These are phyloP conservation scores for Acanthamoeba divionensis DNA, from an alignment of 208 protist species.

Conservation along the genomic window DNA sequence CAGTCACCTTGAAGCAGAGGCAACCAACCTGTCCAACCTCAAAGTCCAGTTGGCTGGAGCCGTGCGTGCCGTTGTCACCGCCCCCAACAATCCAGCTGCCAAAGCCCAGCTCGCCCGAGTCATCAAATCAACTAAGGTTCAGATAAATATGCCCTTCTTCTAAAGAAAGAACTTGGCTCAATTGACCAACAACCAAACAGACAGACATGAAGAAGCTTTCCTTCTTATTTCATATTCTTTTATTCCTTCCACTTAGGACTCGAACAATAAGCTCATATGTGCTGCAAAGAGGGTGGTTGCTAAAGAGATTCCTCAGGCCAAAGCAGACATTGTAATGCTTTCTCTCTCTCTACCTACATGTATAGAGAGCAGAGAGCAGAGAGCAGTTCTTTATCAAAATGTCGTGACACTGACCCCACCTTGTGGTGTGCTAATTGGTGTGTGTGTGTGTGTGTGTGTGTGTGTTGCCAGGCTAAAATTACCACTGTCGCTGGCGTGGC, in stretches of 20 bases:
- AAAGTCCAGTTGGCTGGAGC: background rate
- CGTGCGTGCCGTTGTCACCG: background rate
- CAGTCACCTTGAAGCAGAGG: background rate
- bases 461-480: background rate
- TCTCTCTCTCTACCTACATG: no score
- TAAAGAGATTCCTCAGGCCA: background rate
- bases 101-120: background rate
- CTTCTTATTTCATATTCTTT: no score
- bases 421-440: no score
- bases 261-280: background rate
- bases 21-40: background rate
- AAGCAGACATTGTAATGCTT: conserved; percentile 35
- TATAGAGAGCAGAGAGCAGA: no score
- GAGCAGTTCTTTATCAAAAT: no score
- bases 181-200: no score
- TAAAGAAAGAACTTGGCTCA: no score
- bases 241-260: no score
- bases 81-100: background rate
- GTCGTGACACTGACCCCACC: no score
- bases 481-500: conserved; percentile 10
- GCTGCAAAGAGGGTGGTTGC: conserved; percentile 3
- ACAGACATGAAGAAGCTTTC: no score
- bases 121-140: background rate
- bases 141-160: background rate
- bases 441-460: no score